Base-by-base conservation (phyloP, 805 yeast genomes). In the Peterozyma toletana region DNA sequence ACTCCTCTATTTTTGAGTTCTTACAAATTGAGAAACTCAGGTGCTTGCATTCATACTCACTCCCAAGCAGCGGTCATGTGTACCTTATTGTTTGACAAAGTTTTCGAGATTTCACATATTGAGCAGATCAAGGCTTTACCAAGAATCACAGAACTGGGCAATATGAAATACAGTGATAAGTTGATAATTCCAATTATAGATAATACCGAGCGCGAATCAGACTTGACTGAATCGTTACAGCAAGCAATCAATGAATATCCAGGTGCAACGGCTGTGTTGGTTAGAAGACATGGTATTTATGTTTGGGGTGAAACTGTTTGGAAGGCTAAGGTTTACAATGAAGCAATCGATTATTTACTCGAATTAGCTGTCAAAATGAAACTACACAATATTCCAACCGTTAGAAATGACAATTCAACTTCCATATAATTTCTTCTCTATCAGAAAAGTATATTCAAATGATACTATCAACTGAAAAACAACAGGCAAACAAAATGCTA, bases 111-210 rank as follows among this genome's bases (percentile, higher is more conserved):
- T 48, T 70, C 85, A 40, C 79, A 85, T 53, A 80, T 90, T 50
- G 98, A 90, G 66, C 96, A 90, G 64, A 86, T 91, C 64, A 90
- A 91, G 60, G 98, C 97, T 0, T 68, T 89, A 37, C 97, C 97
- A 2, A 72, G 70, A 52, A 72, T 78, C 33, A 72, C 72, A 14
- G 77, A 75, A 53, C 72, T 82, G 10, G 93, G 95, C 0, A 76
- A 84, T 52, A 60, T 88, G 59, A 72, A 81, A 49, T 80, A 77
- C 61, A 78, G 74, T 51, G 96, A 88, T 52, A 85, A 81, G 11
- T 66, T 90, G 58, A 78, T 73, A 14, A 84, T 91, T 30, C 97
- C 98, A 15, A 91, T 91, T 53, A 86, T 91, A 44, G 96, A 88
- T 47, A 91, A 91, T 61, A 81, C 86, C 5, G 89, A 95, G 21